phyloP scores from a whole-genome alignment of 148 eudicot genomes.

The Camellia sinensis region DNA sequence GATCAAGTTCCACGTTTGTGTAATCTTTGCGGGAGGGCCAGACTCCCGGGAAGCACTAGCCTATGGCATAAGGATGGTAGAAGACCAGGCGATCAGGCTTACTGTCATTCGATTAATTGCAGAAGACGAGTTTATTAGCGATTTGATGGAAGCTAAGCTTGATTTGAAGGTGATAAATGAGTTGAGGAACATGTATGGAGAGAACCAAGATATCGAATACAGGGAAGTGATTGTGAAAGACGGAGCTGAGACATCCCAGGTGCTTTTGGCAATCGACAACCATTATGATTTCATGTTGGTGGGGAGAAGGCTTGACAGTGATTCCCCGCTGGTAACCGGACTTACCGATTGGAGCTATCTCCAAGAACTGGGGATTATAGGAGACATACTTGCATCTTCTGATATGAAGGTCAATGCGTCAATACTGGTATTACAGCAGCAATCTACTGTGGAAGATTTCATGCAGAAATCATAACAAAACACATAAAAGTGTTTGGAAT shows the following conservation, averaged over 20 bases:
- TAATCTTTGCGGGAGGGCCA: slow-evolving; percentile 16
- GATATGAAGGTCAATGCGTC: slow-evolving; percentile 20
- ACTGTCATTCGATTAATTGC: slow-evolving; percentile 11
- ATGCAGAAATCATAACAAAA: neutral
- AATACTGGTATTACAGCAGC: slow-evolving; percentile 21
- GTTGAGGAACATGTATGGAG: neutral
- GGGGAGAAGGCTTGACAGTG: slow-evolving; percentile 15
- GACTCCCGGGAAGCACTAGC: slow-evolving; percentile 22
- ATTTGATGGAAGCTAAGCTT: slow-evolving; percentile 2
- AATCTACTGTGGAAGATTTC: slow-evolving; percentile 13
- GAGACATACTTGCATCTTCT: slow-evolving; percentile 21
- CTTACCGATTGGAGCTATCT: slow-evolving; percentile 17
- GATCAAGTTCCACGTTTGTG: neutral
- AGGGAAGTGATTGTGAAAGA: slow-evolving; percentile 13
- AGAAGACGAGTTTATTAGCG: neutral
- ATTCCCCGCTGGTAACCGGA: slow-evolving; percentile 12
- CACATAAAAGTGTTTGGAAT: too few species aligned
- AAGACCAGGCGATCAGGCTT: neutral
- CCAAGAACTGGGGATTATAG: slow-evolving; percentile 20
- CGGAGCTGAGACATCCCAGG: slow-evolving; percentile 6
- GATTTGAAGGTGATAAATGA: neutral
- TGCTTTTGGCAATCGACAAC: slow-evolving; percentile 9
- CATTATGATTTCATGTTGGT: slow-evolving; percentile 12
- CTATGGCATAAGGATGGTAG: slow-evolving; percentile 12
- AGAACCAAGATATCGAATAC: neutral